Evolutionary conservation across 345 rosid species (phyloP).

Genomic region (Eucalyptus cloeziana): DNA sequence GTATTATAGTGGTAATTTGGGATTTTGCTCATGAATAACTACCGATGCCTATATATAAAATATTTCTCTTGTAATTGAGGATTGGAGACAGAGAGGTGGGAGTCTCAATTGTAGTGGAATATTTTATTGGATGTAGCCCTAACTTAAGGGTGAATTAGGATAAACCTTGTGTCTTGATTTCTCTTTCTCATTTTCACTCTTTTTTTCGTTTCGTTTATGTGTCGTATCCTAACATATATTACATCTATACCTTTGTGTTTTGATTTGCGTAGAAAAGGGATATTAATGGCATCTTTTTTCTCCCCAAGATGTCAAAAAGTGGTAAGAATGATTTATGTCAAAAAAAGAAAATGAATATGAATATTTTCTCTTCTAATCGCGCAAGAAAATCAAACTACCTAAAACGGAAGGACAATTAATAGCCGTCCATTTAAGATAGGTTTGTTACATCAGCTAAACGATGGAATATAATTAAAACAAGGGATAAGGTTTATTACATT

Average conservation of each 20-base stretch:
- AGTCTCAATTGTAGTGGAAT: too few relatives aligned
- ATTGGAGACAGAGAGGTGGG: too few relatives aligned
- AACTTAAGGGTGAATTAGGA: too few relatives aligned
- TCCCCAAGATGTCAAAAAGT: neutral
- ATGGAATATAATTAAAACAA: neutral
- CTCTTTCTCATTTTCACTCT: too few relatives aligned
- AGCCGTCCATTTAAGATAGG: neutral
- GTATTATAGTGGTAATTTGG: too few relatives aligned
- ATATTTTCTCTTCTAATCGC: neutral
- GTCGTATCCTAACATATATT: neutral
- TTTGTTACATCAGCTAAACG: neutral
- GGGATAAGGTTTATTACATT: neutral
- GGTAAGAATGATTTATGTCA: neutral
- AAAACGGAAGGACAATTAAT: neutral
- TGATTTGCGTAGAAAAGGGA: neutral
- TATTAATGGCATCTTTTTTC: neutral
- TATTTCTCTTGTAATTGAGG: too few relatives aligned
- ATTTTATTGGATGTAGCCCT: too few relatives aligned
- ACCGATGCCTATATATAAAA: too few relatives aligned
- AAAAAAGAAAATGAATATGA: neutral
- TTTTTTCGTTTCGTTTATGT: rapidly evolving
- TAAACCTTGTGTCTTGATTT: too few relatives aligned
- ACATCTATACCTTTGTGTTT: neutral
- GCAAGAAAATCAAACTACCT: neutral
- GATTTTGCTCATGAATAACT: too few relatives aligned